Base-by-base conservation (phyloP, 164 flowering plant genomes). In the Nelumbo lutea region DNA sequence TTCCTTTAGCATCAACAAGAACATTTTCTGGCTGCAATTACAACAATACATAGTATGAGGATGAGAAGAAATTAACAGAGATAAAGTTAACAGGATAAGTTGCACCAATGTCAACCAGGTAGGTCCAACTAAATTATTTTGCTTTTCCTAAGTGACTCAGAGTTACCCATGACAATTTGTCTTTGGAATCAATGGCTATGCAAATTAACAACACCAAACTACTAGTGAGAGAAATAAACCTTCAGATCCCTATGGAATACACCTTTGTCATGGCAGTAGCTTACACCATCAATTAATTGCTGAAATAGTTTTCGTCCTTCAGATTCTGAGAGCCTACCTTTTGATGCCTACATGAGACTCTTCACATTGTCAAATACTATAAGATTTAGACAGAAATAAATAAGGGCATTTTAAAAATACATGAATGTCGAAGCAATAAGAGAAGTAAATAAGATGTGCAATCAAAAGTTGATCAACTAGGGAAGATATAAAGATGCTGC, bases 181-280 rank as follows among this genome's bases (percentile, higher is more conserved):
- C 27, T 27, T 27, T 27, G 27, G 27, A 27, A 27, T 27, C 27
- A 27, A 27, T 27, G 27, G 27, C 0, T 27, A 27, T 27, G 27
- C 27, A 27, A 27, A 27, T 27, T 27, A 27, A 27, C 27, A 27
- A 27, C 27, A 0, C 27, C 27, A 27, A 27, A 27, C 27, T 27
- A 27, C 27, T 0, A 27, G 27, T 27, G 27, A 27, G 27, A 44
- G 46, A 43, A 6, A 55, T 10, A 44, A 63, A 91, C 97, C 95
- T 92, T 95, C 43, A 95, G 87, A 79, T 95, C 99, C 66, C 99
- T 76, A 70, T 95, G 99, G 71, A 74, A 90, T 45, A 89, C 97
- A 8, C 99, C 98, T 78, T 83, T 89, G 70, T 79, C 78, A 63
- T 95, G 99, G 71, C 97, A 90, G 76, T 90, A 95, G 80, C 86